These are phyloP conservation scores for Cyamopsis tetragonoloba DNA, from an alignment of 306 rosid species.

Conservation along the genomic window DNA sequence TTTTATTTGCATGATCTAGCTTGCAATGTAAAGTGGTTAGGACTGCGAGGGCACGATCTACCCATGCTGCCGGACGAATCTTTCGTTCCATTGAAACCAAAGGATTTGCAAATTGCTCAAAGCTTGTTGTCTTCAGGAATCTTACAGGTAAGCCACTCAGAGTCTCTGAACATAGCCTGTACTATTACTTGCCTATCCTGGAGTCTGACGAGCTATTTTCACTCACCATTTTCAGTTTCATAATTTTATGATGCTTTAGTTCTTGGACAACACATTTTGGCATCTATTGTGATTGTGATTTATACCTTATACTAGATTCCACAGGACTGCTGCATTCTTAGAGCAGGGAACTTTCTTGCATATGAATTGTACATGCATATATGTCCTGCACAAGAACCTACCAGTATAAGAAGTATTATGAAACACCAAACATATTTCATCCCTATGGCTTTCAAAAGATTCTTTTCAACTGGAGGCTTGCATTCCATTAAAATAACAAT, in stretches of 20 bases:
- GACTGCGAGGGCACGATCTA: conserved; percentile 66
- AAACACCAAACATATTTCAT: not conserved
- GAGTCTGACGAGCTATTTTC: conserved; percentile 1
- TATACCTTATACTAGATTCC: conserved; percentile 7
- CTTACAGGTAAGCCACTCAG: conserved; percentile 49
- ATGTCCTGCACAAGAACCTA: not conserved
- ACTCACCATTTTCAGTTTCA: not conserved
- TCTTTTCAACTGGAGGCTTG: not conserved
- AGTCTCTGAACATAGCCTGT: not conserved
- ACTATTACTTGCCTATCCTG: not conserved
- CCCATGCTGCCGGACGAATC: conserved; percentile 60
- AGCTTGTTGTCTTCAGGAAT: conserved; percentile 72
- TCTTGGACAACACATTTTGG: conserved; percentile 4
- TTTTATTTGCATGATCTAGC: conserved; percentile 42
- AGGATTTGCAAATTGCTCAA: conserved; percentile 76
- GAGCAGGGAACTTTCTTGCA: not conserved
- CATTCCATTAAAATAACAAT: conserved; percentile 1
- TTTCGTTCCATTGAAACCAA: conserved; percentile 55
- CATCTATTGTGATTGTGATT: not conserved
- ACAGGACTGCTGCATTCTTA: conserved; percentile 3
- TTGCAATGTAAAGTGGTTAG: conserved; percentile 86
- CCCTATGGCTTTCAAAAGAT: not conserved
- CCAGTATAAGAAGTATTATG: not conserved
- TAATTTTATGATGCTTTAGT: not conserved
- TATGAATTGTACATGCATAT: not conserved